These are phyloP conservation scores for Aphanomyces astaci DNA, from an alignment of 352 stramenopile genomes.

Conservation along the genomic window DNA sequence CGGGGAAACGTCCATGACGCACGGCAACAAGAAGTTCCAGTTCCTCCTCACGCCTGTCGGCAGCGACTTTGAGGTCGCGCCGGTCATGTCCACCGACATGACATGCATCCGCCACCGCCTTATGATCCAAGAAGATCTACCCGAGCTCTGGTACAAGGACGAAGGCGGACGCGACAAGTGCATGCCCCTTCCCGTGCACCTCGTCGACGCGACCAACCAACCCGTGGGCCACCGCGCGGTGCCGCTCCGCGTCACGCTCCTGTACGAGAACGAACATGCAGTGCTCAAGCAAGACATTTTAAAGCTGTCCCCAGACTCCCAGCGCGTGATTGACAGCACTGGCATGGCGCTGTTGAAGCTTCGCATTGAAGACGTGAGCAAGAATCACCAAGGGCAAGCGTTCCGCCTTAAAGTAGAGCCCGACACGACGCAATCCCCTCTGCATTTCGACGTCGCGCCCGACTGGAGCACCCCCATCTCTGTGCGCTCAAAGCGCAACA, in stretches of 20 bases:
- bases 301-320: constrained; percentile 80
- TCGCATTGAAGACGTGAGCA: constrained; percentile 93
- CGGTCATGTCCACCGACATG: constrained; percentile 67
- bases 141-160: constrained; percentile 83
- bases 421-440: constrained; percentile 79
- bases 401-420: constrained; percentile 89
- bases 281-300: constrained; percentile 94
- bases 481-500: constrained; percentile 93
- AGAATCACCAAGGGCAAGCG: constrained; percentile 94
- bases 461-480: constrained; percentile 88
- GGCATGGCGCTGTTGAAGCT: constrained; percentile 83
- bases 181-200: constrained; percentile 68
- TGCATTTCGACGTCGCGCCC: constrained; percentile 86
- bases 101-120: constrained; percentile 79
- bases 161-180: constrained; percentile 79
- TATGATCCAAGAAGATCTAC: constrained; percentile 73
- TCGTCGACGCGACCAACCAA: constrained; percentile 75
- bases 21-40: constrained; percentile 82
- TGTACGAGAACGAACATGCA: constrained; percentile 82
- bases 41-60: constrained; percentile 59
- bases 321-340: constrained; percentile 76
- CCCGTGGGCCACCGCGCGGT: constrained; percentile 65
- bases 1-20: constrained; percentile 74
- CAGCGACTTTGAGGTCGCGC: constrained; percentile 50
- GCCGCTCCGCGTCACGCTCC: constrained; percentile 66